Percentiles rank a stretch among this genome's conserved stretches.
Conservation (phyloP, 352 stramenopile species). For the Globisporangium paroecandrum region DNA sequence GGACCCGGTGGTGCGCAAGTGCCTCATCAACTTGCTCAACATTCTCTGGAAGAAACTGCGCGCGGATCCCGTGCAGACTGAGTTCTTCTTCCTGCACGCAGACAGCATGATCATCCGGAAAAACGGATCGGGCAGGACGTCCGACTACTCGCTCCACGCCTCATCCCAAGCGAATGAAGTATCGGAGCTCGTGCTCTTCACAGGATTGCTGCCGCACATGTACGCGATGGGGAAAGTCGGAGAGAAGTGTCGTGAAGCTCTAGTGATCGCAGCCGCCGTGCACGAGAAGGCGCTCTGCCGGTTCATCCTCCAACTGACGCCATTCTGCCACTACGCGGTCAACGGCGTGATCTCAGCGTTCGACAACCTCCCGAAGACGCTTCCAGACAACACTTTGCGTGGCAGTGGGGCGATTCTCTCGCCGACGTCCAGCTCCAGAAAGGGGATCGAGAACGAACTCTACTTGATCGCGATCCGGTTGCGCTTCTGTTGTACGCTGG, state of each 20-base stretch:
- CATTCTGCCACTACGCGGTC: slow-evolving; percentile 85
- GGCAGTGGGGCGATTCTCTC: slow-evolving; percentile 13
- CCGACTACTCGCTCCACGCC: slow-evolving; percentile 21
- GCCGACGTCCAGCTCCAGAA: slow-evolving; percentile 13
- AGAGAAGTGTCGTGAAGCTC: slow-evolving; percentile 79
- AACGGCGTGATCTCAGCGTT: slow-evolving; percentile 82
- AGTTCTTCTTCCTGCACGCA: slow-evolving; percentile 84
- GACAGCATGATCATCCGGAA: slow-evolving; percentile 52
- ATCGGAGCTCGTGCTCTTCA: slow-evolving; percentile 82
- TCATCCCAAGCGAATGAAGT: slow-evolving; percentile 37
- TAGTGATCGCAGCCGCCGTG: slow-evolving; percentile 75
- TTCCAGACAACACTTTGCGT: slow-evolving; percentile 25
- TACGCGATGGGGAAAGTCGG: slow-evolving; percentile 75
- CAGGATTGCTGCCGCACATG: slow-evolving; percentile 80
- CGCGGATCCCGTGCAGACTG: slow-evolving; percentile 78
- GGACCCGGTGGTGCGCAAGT: slow-evolving; percentile 81
- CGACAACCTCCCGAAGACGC: slow-evolving; percentile 69
- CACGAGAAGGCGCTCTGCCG: slow-evolving; percentile 73
- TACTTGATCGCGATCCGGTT: slow-evolving; percentile 55
- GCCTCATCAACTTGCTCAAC: slow-evolving; percentile 78
- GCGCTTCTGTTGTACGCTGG: slow-evolving; percentile 82
- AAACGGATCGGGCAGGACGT: slow-evolving; percentile 26
- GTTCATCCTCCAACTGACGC: slow-evolving; percentile 83
- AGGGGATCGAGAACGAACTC: slow-evolving; percentile 49
- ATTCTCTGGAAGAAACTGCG: slow-evolving; percentile 85